phyloP scores from a whole-genome alignment of 495 filamentous ascomycete species.

The Pyrenopolyporus hunteri region DNA sequence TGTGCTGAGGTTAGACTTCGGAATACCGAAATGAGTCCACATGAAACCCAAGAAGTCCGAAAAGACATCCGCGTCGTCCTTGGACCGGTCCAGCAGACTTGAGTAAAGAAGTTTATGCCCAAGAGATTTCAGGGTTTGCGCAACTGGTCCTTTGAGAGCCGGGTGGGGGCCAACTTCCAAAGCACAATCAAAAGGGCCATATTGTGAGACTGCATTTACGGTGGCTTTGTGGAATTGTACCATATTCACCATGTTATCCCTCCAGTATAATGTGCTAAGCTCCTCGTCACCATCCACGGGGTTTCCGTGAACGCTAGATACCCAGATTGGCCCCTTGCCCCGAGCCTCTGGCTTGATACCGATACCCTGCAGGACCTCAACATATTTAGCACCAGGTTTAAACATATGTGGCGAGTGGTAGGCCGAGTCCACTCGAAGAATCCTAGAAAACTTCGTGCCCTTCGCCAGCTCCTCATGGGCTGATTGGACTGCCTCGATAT shows the following conservation, averaged over 20 bases:
- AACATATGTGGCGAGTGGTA: slow-evolving; percentile 71
- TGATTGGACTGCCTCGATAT: slow-evolving; percentile 47
- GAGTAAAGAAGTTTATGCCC: slow-evolving; percentile 44
- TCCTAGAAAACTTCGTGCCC: slow-evolving; percentile 47
- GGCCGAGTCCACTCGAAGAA: slow-evolving; percentile 57
- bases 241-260: slow-evolving; percentile 61
- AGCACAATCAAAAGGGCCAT: slow-evolving; percentile 49
- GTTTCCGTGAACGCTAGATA: slow-evolving; percentile 49
- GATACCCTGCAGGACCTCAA: slow-evolving; percentile 39
- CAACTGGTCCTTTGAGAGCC: slow-evolving; percentile 55
- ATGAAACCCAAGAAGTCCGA: slow-evolving; percentile 55
- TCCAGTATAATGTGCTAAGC: slow-evolving; percentile 58
- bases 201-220: slow-evolving; percentile 41
- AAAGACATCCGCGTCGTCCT: slow-evolving; percentile 46
- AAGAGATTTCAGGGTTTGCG: slow-evolving; percentile 48
- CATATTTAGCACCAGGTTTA: slow-evolving; percentile 48
- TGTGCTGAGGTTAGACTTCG: slow-evolving; percentile 30
- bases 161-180: slow-evolving; percentile 66
- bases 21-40: slow-evolving; percentile 51
- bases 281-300: slow-evolving; percentile 22
- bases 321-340: slow-evolving; percentile 42
- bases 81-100: slow-evolving; percentile 43
- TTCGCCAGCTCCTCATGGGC: slow-evolving; percentile 42
- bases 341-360: slow-evolving; percentile 24
- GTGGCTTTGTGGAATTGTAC: slow-evolving; percentile 65